Evolutionary conservation across 2,329 filamentous ascomycete species (phyloP).

Genomic region (Coleophoma cylindrospora): DNA sequence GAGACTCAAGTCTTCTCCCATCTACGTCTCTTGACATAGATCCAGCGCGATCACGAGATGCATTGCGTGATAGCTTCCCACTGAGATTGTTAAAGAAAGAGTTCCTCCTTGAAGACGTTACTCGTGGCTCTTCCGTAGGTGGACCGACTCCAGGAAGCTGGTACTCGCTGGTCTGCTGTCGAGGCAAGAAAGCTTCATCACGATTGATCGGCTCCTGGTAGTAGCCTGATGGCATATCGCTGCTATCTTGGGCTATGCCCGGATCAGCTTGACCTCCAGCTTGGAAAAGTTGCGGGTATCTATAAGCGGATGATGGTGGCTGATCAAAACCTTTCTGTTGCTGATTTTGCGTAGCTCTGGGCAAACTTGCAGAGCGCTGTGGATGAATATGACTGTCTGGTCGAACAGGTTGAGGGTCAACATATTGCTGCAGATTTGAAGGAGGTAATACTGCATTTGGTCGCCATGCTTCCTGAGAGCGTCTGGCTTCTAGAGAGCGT

Average conservation of each 20-base stretch:
- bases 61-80: conserved; percentile 30
- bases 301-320: conserved; percentile 45
- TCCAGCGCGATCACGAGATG: conserved; percentile 19
- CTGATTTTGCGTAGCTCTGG: conserved; percentile 1
- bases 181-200: conserved; percentile 31
- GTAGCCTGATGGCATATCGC: conserved; percentile 20
- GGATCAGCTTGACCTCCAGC: conserved; percentile 16
- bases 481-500: conserved; percentile 3
- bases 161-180: conserved; percentile 34
- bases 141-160: conserved; percentile 31
- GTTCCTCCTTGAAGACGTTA: conserved; percentile 20
- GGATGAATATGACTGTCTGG: neutral
- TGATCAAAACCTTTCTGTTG: conserved; percentile 27
- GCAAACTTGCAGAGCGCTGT: conserved; percentile 8
- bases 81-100: conserved; percentile 49
- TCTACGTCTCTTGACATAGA: conserved; percentile 13
- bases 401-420: neutral
- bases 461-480: conserved; percentile 19
- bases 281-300: conserved; percentile 44
- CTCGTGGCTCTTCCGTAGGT: conserved; percentile 28
- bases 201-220: conserved; percentile 21
- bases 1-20: conserved; percentile 6
- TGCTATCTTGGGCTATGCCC: conserved; percentile 13
- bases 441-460: conserved; percentile 10
- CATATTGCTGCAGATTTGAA: conserved; percentile 4